Evolutionary conservation across 495 filamentous ascomycete species (phyloP), one percentile per base, ranked within the genome.

Genomic region (Talaromyces ruber): DNA sequence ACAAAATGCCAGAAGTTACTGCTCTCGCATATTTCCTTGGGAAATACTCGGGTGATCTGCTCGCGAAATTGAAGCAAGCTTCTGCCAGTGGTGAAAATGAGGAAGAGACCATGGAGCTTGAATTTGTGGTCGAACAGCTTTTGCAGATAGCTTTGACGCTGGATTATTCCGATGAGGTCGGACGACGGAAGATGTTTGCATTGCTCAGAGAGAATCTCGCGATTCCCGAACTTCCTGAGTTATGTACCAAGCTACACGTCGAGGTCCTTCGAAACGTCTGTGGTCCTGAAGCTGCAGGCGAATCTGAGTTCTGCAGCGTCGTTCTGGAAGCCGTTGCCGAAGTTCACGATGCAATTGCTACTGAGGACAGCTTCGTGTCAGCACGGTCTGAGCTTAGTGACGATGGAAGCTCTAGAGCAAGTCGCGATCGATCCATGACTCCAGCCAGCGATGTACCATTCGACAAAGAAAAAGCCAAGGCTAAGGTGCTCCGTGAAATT

Each of bases 81-180:
- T 72, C 75, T 21, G 84, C 83, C 28, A 70, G 73, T 18, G 80
- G 82, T 45, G 83, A 84, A 7, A 88, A 84, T 0, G 89, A 94
- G 61, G 89, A 94, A 67, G 89, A 92, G 62, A 85, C 84, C 0
- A 86, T 87, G 3, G 90, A 97, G 67, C 85, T 90, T 56, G 93
- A 97, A 70, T 99, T 99, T 64, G 86, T 96, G 57, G 90, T 97
- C 9, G 91, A 97, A 69, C 94, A 99, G 70, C 80, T 99, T 34
- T 82, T 99, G 32, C 88, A 97, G 67, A 96, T 99, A 64, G 90
- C 93, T 6, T 81, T 89, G 63, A 93, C 90, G 11, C 76, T 97
- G 30, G 94, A 99, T 67, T 98, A 97, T 74, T 89, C 88, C 29
- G 94, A 99, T 70, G 94, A 99, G 74, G 88, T 94, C 64, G 94